A percentile compares a stretch with the other conserved stretches of the same genome.
phyloP scores from a whole-genome alignment of 1,139 yeast genomes.

The Pichia terricola region DNA sequence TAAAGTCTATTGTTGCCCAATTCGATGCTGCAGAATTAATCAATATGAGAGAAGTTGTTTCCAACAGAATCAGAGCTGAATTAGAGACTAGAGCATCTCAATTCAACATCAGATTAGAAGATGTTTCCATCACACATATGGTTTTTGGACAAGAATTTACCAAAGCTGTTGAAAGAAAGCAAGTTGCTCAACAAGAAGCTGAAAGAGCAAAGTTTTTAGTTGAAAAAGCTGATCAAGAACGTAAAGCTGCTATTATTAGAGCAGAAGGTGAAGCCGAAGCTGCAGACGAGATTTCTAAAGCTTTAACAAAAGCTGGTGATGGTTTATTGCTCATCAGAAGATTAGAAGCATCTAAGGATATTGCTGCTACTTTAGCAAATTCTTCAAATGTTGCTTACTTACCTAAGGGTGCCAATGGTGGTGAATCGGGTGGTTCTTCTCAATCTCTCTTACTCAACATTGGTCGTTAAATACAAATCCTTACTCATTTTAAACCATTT shows the following conservation, averaged over 20 bases:
- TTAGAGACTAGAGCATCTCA: conserved; percentile 76
- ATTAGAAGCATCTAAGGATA: conserved; percentile 93
- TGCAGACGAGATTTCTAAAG: conserved; percentile 91
- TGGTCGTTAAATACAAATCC: conserved; percentile 34
- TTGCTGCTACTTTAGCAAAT: conserved; percentile 76
- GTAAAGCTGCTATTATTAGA: conserved; percentile 87
- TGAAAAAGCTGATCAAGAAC: conserved; percentile 95
- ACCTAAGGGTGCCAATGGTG: conserved; percentile 45
- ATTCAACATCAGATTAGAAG: conserved; percentile 87
- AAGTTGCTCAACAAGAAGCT: conserved; percentile 98
- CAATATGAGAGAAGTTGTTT: conserved; percentile 93
- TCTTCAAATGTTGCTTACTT: conserved; percentile 88
- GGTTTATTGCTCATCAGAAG: conserved; percentile 91
- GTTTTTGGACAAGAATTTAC: conserved; percentile 96
- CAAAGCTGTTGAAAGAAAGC: conserved; percentile 97
- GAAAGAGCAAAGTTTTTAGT: conserved; percentile 93
- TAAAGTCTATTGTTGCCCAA: conserved; percentile 93
- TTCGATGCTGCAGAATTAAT: conserved; percentile 97
- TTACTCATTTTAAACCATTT: not conserved
- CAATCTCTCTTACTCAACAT: conserved; percentile 46
- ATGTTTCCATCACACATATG: conserved; percentile 96
- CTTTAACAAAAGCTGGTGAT: conserved; percentile 90
- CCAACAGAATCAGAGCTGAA: conserved; percentile 83
- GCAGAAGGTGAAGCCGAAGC: conserved; percentile 99
- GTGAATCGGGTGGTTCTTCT: conserved; percentile 24